Conservation (phyloP, 164 flowering plant species). For the Akebia trifoliata region DNA sequence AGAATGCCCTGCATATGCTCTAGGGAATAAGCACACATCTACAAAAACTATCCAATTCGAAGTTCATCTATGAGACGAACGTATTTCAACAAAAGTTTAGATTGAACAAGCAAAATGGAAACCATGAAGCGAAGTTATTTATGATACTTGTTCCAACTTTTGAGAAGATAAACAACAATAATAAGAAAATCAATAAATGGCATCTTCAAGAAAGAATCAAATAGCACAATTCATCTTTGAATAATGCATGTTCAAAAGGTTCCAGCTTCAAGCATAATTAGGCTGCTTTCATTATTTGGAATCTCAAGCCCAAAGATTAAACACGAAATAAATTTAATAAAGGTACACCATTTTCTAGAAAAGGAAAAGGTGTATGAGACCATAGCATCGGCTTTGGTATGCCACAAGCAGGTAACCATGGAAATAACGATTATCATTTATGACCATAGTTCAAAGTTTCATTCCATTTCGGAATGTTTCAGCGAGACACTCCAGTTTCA, state of each 20-base stretch:
- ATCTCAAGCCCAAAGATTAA: neutral
- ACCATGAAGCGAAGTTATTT: no score
- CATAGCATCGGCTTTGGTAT: neutral
- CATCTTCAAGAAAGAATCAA: neutral
- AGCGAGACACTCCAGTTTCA: no score
- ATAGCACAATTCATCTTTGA: neutral
- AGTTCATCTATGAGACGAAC: neutral
- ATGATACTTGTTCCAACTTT: no score
- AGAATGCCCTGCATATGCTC: slow-evolving; percentile 50
- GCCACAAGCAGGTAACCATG: no score
- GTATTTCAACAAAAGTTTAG: neutral
- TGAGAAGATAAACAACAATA: neutral
- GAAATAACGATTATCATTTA: no score
- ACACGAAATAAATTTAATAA: neutral
- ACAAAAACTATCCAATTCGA: slow-evolving; percentile 1
- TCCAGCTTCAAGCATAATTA: neutral
- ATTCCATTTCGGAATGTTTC: no score
- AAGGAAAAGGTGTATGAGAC: neutral
- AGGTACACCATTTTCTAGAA: neutral
- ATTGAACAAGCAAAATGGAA: neutral
- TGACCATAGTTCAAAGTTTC: no score
- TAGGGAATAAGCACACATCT: slow-evolving; percentile 5
- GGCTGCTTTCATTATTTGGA: neutral
- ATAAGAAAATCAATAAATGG: neutral
- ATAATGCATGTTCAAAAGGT: neutral